phyloP scores from a whole-genome alignment of 768 basidiomycete genomes.

The Xerocomellus chrysenteron region DNA sequence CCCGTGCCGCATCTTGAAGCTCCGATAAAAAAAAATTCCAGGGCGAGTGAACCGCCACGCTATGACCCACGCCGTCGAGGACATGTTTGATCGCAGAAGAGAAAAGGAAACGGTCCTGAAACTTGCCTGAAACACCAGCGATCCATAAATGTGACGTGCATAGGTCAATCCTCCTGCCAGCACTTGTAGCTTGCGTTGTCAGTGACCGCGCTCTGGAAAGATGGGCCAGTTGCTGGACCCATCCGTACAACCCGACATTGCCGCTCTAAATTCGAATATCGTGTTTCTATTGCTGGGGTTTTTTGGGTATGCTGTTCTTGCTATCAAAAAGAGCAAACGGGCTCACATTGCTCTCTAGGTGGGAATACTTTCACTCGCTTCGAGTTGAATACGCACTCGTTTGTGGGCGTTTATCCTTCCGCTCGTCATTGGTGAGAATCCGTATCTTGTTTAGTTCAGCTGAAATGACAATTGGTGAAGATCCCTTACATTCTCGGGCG shows the following conservation, averaged over 20 bases:
- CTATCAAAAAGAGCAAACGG: background rate
- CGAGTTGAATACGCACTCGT: slow-evolving; percentile 18
- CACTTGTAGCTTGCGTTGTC: background rate
- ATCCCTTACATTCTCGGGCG: slow-evolving; percentile 25
- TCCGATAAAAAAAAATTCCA: too few species aligned
- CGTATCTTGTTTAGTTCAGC: background rate
- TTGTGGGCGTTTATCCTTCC: slow-evolving; percentile 14
- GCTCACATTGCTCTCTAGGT: slow-evolving; percentile 10
- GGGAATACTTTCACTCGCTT: slow-evolving; percentile 22
- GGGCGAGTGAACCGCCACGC: too few species aligned
- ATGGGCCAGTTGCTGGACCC: slow-evolving; percentile 5
- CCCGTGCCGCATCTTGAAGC: too few species aligned
- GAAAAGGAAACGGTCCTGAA: background rate
- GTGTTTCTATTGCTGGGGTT: slow-evolving; percentile 15
- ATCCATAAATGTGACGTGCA: background rate
- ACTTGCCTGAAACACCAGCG: slow-evolving; percentile 6
- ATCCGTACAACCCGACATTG: background rate
- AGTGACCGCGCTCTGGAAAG: background rate
- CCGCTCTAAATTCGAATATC: background rate
- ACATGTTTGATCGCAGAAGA: too few species aligned
- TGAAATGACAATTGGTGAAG: slow-evolving; percentile 1
- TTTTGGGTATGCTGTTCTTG: slow-evolving; percentile 16
- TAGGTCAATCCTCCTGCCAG: background rate
- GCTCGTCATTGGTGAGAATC: slow-evolving; percentile 20
- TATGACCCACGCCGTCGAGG: too few species aligned